Base-by-base conservation (phyloP, 352 stramenopile genomes). In the Pythium dissotocum region DNA sequence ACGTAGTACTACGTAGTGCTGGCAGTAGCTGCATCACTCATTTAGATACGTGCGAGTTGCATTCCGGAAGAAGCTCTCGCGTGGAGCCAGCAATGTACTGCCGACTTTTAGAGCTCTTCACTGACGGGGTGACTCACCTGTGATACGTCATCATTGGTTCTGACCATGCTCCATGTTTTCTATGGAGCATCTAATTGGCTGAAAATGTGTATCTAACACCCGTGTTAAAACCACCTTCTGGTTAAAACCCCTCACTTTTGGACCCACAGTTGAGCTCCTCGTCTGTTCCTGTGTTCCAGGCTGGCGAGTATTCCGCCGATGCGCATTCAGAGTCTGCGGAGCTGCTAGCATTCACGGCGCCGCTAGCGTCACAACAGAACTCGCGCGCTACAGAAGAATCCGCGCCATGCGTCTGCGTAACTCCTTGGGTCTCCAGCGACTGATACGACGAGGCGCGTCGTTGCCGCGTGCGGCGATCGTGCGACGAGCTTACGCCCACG, bases 401-500 rank as follows among this genome's bases (percentile, higher is more conserved):
- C 16, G 1, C 18, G 44, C n/a, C 44, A 52, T 52, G 44, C 24
- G 44, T 52, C 16, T 52, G 44, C 44, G 44, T 12, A 6, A 16
- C 16, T 14, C 44, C 8, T 4, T 52, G n/a, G n/a, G 18, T 52
- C 44, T 52, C 44, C 13, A 24, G 44, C 44, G n/a, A 13, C n/a
- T 30, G 14, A 6, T 21, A 4, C 44, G 44, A 6, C 44, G 44
- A 12, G 4, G 18, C 9, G 44, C n/a, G 44, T 4, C 44, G 16
- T 16, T 21, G 44, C 12, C 16, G 12, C 40, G 40, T 18, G 40
- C 30, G 1, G 13, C 16, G 28, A 2, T 53, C 36, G n/a, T 46
- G 42, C 44, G 58, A 13, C 14, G 18, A 16, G n/a, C 46, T 21
- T 44, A 64, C 44, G 58, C 58, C 2, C 58, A 57, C 16, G 58